phyloP scores from a whole-genome alignment of 306 rosid species.

The Cucumis hystrix region DNA sequence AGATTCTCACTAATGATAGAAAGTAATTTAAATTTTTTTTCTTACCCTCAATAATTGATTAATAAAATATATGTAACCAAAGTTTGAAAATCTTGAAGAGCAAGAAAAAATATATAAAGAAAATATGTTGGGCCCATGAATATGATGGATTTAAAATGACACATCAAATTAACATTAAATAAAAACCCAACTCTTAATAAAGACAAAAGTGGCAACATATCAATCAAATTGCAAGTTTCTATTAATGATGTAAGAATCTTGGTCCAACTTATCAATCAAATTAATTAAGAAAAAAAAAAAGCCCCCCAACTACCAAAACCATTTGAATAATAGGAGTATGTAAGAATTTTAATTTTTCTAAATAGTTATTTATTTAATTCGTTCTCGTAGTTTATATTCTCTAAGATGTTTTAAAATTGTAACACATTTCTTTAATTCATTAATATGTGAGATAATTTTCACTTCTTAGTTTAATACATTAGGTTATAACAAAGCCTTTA shows the following conservation, averaged over 20 bases:
- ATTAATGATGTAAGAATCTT: not conserved
- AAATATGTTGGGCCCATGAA: not conserved
- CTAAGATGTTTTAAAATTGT: too few relatives aligned
- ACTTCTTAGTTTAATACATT: too few relatives aligned
- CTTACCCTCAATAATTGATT: not conserved
- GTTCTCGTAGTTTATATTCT: too few relatives aligned
- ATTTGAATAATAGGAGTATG: not conserved
- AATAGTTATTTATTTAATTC: not conserved
- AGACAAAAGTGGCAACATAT: not conserved
- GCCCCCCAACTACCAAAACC: not conserved
- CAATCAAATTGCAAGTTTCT: not conserved
- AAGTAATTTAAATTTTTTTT: too few relatives aligned
- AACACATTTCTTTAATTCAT: too few relatives aligned
- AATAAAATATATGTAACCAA: not conserved
- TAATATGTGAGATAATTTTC: too few relatives aligned
- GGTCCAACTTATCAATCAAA: not conserved
- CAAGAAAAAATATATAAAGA: not conserved
- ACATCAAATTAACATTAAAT: not conserved
- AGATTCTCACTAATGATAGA: too few relatives aligned
- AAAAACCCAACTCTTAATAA: not conserved
- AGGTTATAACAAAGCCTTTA: too few relatives aligned
- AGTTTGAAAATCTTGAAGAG: not conserved
- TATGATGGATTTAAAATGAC: not conserved
- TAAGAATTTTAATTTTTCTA: not conserved
- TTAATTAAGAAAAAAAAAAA: not conserved